Conservation (phyloP, 2,329 filamentous ascomycete genomes). For the Madurella fahalii region DNA sequence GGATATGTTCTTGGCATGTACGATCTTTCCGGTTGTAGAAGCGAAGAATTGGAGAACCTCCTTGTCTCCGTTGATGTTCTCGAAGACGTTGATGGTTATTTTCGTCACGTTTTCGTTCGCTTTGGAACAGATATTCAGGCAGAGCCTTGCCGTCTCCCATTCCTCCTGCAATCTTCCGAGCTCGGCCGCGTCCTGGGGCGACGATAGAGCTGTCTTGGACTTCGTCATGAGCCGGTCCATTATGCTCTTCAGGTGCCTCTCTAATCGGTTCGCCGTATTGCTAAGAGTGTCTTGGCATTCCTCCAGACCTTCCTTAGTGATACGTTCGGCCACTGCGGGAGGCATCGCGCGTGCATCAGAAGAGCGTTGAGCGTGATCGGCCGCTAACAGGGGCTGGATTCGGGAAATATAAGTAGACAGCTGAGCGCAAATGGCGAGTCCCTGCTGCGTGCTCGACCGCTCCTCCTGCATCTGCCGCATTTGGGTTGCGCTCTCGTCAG, state of each 20-base stretch:
- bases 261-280: conserved; percentile 18
- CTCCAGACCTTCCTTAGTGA: conserved; percentile 32
- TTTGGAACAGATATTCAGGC: conserved; percentile 10
- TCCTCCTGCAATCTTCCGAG: conserved; percentile 33
- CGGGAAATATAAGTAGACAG: conserved; percentile 31
- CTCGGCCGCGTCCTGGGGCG: conserved; percentile 30
- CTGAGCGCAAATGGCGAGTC: conserved; percentile 33
- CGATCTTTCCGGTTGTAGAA: conserved; percentile 5
- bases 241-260: conserved; percentile 6
- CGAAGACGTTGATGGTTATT: conserved; percentile 7
- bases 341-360: background rate
- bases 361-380: conserved; percentile 5
- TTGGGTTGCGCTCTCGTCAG: conserved; percentile 28
- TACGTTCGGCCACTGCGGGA: conserved; percentile 25
- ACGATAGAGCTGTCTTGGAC: conserved; percentile 27
- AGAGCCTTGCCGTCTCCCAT: conserved; percentile 30
- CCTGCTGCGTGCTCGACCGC: conserved; percentile 33
- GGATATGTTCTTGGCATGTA: conserved; percentile 8
- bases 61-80: conserved; percentile 4
- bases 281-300: conserved; percentile 34
- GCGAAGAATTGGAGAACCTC: conserved; percentile 12
- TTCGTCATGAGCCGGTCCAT: conserved; percentile 31
- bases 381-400: conserved; percentile 18
- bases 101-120: conserved; percentile 7
- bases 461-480: conserved; percentile 31